These are phyloP conservation scores for Verticillium isaacii DNA, from an alignment of 2,329 filamentous ascomycete species.

Conservation along the genomic window DNA sequence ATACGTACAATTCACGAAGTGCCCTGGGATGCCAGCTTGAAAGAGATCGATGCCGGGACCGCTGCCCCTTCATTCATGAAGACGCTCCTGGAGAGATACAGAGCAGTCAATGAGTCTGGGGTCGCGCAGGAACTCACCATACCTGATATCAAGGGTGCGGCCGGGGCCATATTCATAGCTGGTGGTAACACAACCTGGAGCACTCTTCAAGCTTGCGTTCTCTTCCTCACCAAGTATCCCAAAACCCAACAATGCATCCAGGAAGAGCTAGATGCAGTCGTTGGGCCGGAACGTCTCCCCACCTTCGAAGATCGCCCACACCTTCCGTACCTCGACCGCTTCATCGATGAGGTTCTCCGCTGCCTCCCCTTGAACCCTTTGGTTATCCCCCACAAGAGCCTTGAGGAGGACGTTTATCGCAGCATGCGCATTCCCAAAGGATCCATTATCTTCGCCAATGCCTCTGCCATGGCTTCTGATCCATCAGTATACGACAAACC, in stretches of 20 bases:
- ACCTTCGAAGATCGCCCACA: slow-evolving; percentile 36
- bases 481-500: slow-evolving; percentile 33
- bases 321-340: slow-evolving; percentile 37
- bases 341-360: slow-evolving; percentile 42
- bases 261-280: slow-evolving; percentile 37
- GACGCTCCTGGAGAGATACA: slow-evolving; percentile 16
- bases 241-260: slow-evolving; percentile 41
- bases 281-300: slow-evolving; percentile 40
- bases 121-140: slow-evolving; percentile 26
- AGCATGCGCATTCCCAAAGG: slow-evolving; percentile 55
- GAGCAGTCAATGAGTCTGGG: slow-evolving; percentile 9
- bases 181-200: slow-evolving; percentile 41
- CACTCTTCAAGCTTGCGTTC: slow-evolving; percentile 21
- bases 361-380: slow-evolving; percentile 41
- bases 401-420: slow-evolving; percentile 51
- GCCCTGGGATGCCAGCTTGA: slow-evolving; percentile 28
- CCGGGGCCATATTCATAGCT: slow-evolving; percentile 41
- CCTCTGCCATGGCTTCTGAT: slow-evolving; percentile 39
- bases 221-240: slow-evolving; percentile 23
- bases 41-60: slow-evolving; percentile 25
- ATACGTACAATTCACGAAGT: slow-evolving; percentile 37
- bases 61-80: slow-evolving; percentile 24
- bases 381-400: slow-evolving; percentile 49
- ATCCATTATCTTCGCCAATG: slow-evolving; percentile 35
- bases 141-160: slow-evolving; percentile 43